Evolutionary conservation across 495 filamentous ascomycete species (phyloP).

Genomic region (Xylaria venustula): DNA sequence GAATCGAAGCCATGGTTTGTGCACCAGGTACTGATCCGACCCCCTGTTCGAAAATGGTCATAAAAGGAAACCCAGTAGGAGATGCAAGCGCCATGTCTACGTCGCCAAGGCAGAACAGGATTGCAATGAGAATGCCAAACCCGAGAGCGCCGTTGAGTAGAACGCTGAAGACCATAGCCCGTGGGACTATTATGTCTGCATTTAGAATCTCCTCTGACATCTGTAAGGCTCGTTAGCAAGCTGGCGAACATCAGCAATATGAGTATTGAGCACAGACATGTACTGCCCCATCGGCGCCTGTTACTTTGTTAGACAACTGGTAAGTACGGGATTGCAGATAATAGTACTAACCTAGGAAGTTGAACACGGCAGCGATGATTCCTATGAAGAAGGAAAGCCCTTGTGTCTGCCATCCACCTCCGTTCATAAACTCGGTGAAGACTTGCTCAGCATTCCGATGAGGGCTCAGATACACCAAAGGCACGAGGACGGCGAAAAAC

Average conservation of each 20-base stretch:
- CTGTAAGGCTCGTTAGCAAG: conserved; percentile 2
- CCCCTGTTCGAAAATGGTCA: conserved; percentile 52
- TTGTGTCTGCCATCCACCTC: conserved; percentile 53
- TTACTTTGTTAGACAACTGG: too few relatives aligned
- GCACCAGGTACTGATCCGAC: conserved; percentile 28
- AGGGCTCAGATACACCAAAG: conserved; percentile 53
- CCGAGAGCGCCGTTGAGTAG: conserved; percentile 50
- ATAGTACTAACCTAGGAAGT: conserved; percentile 35
- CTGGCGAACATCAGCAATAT: too few relatives aligned
- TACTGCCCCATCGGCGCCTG: conserved; percentile 45
- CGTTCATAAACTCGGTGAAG: conserved; percentile 54
- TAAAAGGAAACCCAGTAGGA: conserved; percentile 52
- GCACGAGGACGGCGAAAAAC: conserved; percentile 61
- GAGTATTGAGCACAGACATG: conserved; percentile 36
- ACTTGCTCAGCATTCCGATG: conserved; percentile 43
- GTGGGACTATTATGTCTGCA: conserved; percentile 51
- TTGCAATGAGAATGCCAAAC: conserved; percentile 50
- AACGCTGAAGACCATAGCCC: conserved; percentile 50
- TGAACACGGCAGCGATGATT: conserved; percentile 32
- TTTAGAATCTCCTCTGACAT: conserved; percentile 59
- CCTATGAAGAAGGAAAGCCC: conserved; percentile 57
- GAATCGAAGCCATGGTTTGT: conserved; percentile 46
- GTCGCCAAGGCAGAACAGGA: conserved; percentile 54
- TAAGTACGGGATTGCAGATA: conserved; percentile 36
- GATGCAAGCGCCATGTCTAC: conserved; percentile 31